Base-by-base conservation (phyloP, 2,329 filamentous ascomycete genomes). In the Didymella glomerata region DNA sequence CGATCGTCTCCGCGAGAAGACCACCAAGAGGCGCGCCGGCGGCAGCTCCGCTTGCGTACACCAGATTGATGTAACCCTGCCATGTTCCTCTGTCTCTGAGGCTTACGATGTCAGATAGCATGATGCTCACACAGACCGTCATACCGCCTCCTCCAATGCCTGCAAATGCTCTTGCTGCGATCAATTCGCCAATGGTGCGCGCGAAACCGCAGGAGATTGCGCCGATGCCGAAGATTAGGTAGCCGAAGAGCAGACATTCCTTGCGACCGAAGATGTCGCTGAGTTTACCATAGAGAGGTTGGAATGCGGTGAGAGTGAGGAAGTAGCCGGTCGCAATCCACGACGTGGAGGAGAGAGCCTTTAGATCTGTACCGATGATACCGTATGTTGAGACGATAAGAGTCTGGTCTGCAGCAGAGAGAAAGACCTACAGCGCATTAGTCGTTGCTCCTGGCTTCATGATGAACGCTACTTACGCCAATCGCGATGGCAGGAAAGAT, bases 321-420 rank as follows among this genome's bases (percentile, higher is more conserved):
- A 92, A 90, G 73, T 93, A 90, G 10, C 84, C 85, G 13, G 65
- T 72, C 27, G 89, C 89, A 58, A 93, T 89, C 90, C 90, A 93
- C 51, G 86, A 89, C 4, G 90, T 92, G 64, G 85, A 86, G 71
- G 90, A 91, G 51, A 94, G 81, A 1, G 90, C 89, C 50, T 90
- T 82, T 27, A 94, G 79, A 63, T 93, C 91, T 56, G 85, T 91
- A 11, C 90, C 90, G 67, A 94, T 93, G 62, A 84, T 86, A 48
- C 89, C 89, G 74, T 93, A 93, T n/a, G 85, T 88, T n/a, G 87
- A 87, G 48, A 93, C 86, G 28, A 91, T 88, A 53, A 93, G 86
- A 0, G 91, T 91, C 74, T 93, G 90, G 71, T 94, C 91, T n/a
- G 74, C 74, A 16, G 90, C 89, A 20, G 88, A 84, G 8, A 94